phyloP scores from a whole-genome alignment of 257 asterid genomes.

The Solanum chiquidenum region DNA sequence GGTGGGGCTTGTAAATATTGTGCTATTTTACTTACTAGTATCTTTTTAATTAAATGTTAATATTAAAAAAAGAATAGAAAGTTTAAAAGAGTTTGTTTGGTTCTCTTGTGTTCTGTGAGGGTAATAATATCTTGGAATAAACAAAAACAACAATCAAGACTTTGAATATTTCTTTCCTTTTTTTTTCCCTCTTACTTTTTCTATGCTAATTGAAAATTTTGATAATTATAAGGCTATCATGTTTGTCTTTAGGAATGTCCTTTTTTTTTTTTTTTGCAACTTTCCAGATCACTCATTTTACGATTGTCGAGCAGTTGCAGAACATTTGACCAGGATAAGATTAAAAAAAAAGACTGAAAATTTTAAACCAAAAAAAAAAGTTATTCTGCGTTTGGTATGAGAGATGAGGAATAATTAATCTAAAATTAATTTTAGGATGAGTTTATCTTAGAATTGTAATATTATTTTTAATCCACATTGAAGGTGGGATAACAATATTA shows the following conservation, averaged over 20 bases:
- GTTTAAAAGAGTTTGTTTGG: neutral
- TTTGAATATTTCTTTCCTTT: neutral
- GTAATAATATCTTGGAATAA: conserved; percentile 31
- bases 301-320: conserved; percentile 15
- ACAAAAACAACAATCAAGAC: neutral
- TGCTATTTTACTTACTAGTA: neutral
- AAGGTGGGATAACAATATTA: neutral
- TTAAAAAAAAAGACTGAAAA: neutral
- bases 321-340: neutral
- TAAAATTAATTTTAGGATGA: too few species aligned
- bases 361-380: neutral
- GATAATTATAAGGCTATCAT: conserved; percentile 18
- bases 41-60: neutral
- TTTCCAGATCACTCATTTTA: conserved; percentile 28
- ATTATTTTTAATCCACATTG: too few species aligned
- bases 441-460: fast-evolving
- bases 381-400: neutral
- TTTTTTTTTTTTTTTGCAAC: conserved; percentile 23
- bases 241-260: conserved; percentile 22
- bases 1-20: neutral
- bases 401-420: too few species aligned
- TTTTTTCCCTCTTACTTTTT: conserved; percentile 9
- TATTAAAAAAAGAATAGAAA: neutral
- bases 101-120: conserved; percentile 13
- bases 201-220: neutral